Evolutionary conservation across 441 rosid genomes (phyloP), one percentile per base, ranked within the genome.

Genomic region (Metrosideros polymorpha): DNA sequence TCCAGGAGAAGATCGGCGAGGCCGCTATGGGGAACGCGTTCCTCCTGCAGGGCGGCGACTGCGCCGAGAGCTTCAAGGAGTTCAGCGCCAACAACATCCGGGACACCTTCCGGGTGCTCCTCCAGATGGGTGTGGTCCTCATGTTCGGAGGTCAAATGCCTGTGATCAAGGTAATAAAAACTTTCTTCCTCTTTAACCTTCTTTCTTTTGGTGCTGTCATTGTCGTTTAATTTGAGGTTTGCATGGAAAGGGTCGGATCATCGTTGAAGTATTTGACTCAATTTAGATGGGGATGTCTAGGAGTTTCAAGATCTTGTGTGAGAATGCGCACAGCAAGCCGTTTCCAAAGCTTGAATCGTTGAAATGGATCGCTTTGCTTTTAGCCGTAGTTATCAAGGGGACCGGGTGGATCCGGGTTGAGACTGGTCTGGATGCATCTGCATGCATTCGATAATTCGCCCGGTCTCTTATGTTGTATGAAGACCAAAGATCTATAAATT

Each of bases 31-130:
- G 98, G 18, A 95, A 94, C 50, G 96, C 98, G 7, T 96, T 95
- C 88, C 89, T 96, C 87, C 92, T 95, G 35, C 98, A 96, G 87
- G 98, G 98, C 49, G 98, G 98, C 3, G 97, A 95, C 83, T 95
- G 97, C 85, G 97, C 98, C 3, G 97, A 96, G 96, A 96, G 98
- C 89, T 96, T 96, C 93, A 95, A 96, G 92, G 98, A 96, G 93
- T 96, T 96, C 88, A 89, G 91, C 87, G 97, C 95, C 59, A 90
- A 89, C 32, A 92, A 93, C 84, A 95, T 95, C 27, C 91, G 87
- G 84, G 87, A 85, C 75, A 85, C 87, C 32, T 85, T 85, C 84
- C 82, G 87, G 84, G 54, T 85, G 7, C 17, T 85, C n/a, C 87
- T 85, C 52, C 87, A 85, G 84, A 85, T 85, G 87, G 84, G 87